Base-by-base conservation (phyloP, 345 rosid genomes). In the Corchorus olitorius region DNA sequence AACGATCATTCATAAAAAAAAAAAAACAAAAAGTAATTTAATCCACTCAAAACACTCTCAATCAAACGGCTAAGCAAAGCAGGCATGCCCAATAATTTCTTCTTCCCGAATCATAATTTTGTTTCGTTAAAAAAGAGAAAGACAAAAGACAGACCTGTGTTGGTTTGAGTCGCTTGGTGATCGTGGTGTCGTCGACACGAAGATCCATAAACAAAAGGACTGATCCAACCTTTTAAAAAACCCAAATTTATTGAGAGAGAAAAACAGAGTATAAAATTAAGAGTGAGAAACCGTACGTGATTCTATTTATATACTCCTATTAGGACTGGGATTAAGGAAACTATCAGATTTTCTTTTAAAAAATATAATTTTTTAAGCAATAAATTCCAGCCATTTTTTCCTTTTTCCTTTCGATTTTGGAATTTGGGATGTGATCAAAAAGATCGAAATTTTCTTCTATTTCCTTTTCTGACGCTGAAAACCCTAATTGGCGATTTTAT, bases 141-240 rank as follows among this genome's bases (percentile, higher is more conserved):
- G 20, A 20, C 0, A 14, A 49, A 11, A 59, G 7, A 60, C 37
- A 73, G 41, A 78, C 88, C 83, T 85, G 77, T 62, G 39, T 56
- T 22, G 66, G 79, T 15, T 76, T 73, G 19, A 78, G 79, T 49
- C 77, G 74, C 70, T 77, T 52, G 27, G 75, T 6, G 81, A 78
- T 74, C 43, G 80, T 17, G 46, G 39, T 41, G 43, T 56, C 65
- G 68, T 73, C 27, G 16, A 27, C 49, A 37, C 62, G 49, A 70
- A 70, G 54, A 73, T 73, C 76, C 76, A 45, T 60, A 45, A 27
- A 27, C 27, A 59, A 59, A 73, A 60, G 14, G 62, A 70, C 74
- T 17, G 45, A 60, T 60, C 37, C 54, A 22, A 73, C 48, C 11
- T 45, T 39, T 39, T 17, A 35, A 4, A 70, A 46, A 53, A 8